phyloP scores from a whole-genome alignment of 176 grass and related monocot genomes.

The Avena insularis region DNA sequence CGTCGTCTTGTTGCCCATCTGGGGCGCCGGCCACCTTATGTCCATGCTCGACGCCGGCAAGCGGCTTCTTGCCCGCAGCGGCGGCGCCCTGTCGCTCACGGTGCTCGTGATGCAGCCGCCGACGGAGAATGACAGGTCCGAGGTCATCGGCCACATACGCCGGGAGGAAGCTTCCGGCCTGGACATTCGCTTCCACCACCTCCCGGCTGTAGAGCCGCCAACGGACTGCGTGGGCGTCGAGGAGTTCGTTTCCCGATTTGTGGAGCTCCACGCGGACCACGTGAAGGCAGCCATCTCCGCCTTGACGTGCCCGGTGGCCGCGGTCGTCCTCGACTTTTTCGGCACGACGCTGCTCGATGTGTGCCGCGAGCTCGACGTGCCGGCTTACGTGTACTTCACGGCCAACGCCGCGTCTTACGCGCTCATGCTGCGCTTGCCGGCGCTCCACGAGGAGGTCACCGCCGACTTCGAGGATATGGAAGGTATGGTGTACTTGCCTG shows the following conservation, averaged over 20 bases:
- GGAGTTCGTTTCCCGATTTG: slow-evolving; percentile 39
- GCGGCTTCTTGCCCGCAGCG: not conserved
- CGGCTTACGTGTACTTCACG: too few relatives aligned
- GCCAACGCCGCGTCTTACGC: slow-evolving; percentile 6
- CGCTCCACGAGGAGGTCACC: not conserved
- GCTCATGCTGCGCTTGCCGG: too few relatives aligned
- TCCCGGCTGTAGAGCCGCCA: slow-evolving; percentile 39
- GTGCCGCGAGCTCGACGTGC: too few relatives aligned
- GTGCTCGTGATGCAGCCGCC: slow-evolving; percentile 17
- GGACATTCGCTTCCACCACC: not conserved
- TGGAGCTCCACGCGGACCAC: too few relatives aligned
- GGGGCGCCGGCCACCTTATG: too few relatives aligned
- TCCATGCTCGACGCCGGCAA: too few relatives aligned
- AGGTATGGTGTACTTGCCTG: slow-evolving; percentile 3
- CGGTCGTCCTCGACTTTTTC: slow-evolving; percentile 53
- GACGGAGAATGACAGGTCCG: not conserved
- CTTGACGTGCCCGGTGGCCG: too few relatives aligned
- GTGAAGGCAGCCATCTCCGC: too few relatives aligned
- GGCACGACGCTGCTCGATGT: slow-evolving; percentile 38
- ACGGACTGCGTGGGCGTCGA: not conserved
- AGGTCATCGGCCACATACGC: not conserved
- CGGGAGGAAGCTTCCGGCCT: not conserved
- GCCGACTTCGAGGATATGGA: slow-evolving; percentile 29
- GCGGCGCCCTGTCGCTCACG: too few relatives aligned
- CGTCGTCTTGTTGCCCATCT: too few relatives aligned